Percentiles rank a stretch among this genome's conserved stretches.
These are phyloP conservation scores for Cytospora schulzeri DNA, from an alignment of 2,329 filamentous ascomycete species.

Conservation along the genomic window DNA sequence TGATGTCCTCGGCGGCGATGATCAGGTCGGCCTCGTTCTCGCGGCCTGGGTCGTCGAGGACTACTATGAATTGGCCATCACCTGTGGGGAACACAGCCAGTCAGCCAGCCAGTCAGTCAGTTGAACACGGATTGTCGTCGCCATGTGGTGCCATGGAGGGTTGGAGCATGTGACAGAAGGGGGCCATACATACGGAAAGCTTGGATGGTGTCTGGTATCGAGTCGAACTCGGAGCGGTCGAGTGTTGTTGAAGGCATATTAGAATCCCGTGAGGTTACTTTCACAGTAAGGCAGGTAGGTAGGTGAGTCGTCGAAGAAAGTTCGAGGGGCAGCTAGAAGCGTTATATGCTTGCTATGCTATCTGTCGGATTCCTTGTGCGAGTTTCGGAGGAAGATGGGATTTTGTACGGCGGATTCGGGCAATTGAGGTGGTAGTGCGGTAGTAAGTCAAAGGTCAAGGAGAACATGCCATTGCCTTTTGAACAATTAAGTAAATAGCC, in stretches of 20 bases:
- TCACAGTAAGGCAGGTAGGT: no score
- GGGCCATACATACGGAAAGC: constrained; percentile 59
- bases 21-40: constrained; percentile 99
- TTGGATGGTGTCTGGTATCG: constrained; percentile 64
- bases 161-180: constrained; percentile 15
- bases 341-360: no score
- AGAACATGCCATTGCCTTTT: no score
- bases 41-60: constrained; percentile 87
- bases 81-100: constrained; percentile 44
- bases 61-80: constrained; percentile 89
- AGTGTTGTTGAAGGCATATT: constrained; percentile 56
- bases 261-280: constrained; percentile 6
- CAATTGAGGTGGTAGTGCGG: not conserved
- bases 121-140: constrained; percentile 6
- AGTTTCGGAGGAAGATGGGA: not conserved
- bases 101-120: constrained; percentile 26
- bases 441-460: not conserved
- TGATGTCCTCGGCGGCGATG: constrained; percentile 83
- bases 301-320: not conserved
- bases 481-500: not conserved
- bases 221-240: constrained; percentile 59
- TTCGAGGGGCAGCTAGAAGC: not conserved
- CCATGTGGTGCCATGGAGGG: constrained; percentile 7
- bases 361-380: not conserved
- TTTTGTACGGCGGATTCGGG: not conserved